phyloP scores from a whole-genome alignment of 2,329 filamentous ascomycete genomes.

The Graphilbum ipis-grandicollis region DNA sequence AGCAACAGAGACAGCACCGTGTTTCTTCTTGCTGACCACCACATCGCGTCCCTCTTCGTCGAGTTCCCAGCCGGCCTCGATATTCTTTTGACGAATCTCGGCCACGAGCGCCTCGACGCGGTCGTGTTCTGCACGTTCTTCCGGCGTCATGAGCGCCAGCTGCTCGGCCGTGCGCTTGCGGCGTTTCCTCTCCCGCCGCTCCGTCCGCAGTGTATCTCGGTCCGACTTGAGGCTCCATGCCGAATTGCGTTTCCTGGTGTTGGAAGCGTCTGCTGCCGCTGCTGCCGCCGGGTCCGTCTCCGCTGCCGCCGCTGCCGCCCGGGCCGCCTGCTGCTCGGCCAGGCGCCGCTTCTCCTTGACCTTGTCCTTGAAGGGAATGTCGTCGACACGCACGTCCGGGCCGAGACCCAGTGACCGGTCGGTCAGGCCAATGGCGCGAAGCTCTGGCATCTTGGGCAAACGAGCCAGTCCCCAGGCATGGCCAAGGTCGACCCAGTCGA shows the following conservation, averaged over 20 bases:
- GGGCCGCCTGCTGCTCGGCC: constrained; percentile 27
- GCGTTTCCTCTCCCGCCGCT: constrained; percentile 18
- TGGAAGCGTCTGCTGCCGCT: constrained; percentile 9
- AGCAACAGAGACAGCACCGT: not conserved
- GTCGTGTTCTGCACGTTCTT: constrained; percentile 44
- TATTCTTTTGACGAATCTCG: constrained; percentile 42
- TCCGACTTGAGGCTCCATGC: constrained; percentile 61
- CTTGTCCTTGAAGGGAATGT: constrained; percentile 56
- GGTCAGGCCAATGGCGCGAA: constrained; percentile 51
- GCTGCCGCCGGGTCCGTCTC: constrained; percentile 12
- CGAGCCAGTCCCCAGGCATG: constrained; percentile 72
- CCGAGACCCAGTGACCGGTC: constrained; percentile 45
- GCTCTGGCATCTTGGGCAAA: constrained; percentile 86
- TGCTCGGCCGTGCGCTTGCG: constrained; percentile 39
- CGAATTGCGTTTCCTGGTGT: constrained; percentile 38
- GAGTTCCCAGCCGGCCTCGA: constrained; percentile 12
- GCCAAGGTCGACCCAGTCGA: constrained; percentile 73
- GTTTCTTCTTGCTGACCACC: too few species aligned
- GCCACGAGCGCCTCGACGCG: constrained; percentile 48
- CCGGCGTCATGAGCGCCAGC: constrained; percentile 49
- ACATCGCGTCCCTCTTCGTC: too few species aligned
- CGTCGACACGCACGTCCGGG: constrained; percentile 47
- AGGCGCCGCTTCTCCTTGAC: constrained; percentile 47
- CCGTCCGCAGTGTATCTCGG: constrained; percentile 39
- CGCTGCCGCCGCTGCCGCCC: constrained; percentile 25